These are phyloP conservation scores for Hebeloma cylindrosporum DNA, from an alignment of 768 basidiomycete genomes.

Conservation along the genomic window DNA sequence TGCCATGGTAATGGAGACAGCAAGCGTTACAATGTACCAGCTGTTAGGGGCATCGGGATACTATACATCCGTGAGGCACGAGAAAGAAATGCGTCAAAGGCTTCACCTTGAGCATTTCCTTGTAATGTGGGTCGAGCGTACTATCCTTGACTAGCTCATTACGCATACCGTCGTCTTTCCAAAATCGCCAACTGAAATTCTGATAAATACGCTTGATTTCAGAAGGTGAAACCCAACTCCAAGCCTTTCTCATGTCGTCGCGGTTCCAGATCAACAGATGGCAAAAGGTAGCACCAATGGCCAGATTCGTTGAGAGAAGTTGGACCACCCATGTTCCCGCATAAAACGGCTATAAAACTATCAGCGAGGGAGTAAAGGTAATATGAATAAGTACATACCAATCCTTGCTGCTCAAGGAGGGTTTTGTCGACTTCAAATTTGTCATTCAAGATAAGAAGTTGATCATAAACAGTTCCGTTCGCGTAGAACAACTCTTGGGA, in stretches of 20 bases:
- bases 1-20: conserved; percentile 41
- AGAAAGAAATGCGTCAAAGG: conserved; percentile 2
- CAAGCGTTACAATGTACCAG: conserved; percentile 49
- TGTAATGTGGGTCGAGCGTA: conserved; percentile 48
- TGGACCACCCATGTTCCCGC: conserved; percentile 48
- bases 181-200: conserved; percentile 42
- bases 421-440: conserved; percentile 43
- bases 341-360: conserved; percentile 38
- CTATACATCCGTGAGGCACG: conserved; percentile 15
- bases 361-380: neutral
- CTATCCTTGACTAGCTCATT: conserved; percentile 26
- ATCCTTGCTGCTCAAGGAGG: conserved; percentile 40
- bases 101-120: conserved; percentile 49
- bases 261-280: conserved; percentile 49
- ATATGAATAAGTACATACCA: conserved; percentile 24
- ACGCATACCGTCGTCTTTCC: conserved; percentile 41
- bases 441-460: conserved; percentile 45
- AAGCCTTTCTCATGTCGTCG: conserved; percentile 40
- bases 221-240: conserved; percentile 45
- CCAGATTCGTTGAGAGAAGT: conserved; percentile 45
- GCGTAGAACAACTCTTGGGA: conserved; percentile 50
- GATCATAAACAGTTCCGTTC: conserved; percentile 49
- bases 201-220: conserved; percentile 32
- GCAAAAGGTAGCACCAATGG: conserved; percentile 48
- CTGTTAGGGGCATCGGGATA: conserved; percentile 59